Conservation (phyloP, 169 alveolate species). For the Eimeria brunetti region DNA sequence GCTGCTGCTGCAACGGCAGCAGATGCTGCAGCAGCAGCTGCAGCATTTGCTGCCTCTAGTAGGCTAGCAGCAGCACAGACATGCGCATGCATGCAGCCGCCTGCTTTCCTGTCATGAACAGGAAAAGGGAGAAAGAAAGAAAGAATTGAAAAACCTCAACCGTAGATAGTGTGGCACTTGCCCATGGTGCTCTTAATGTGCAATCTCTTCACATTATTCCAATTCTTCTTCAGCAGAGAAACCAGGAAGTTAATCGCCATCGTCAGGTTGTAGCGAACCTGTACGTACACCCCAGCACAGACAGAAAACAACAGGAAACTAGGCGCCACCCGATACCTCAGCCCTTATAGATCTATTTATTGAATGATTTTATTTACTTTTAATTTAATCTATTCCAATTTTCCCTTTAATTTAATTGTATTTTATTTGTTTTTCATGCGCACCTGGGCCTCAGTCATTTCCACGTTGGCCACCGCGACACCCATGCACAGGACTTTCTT, state of each 20-base stretch:
- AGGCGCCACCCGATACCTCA: not conserved
- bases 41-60: not conserved
- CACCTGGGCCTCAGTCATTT: slow-evolving; percentile 96
- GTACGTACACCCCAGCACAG: not conserved
- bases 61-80: not conserved
- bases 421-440: not conserved
- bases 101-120: not conserved
- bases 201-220: slow-evolving; percentile 99
- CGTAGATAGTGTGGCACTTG: slow-evolving; percentile 97
- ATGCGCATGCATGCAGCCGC: not conserved
- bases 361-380: no score
- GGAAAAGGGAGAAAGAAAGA: not conserved
- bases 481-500: slow-evolving; percentile 97
- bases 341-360: no score
- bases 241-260: slow-evolving; percentile 99
- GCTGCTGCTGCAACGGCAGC: not conserved
- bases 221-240: slow-evolving; percentile 98
- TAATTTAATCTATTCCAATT: no score
- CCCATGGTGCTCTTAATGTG: slow-evolving; percentile 99
- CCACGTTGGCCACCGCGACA: slow-evolving; percentile 99
- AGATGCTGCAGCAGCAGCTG: not conserved
- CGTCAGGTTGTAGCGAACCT: slow-evolving; percentile 97
- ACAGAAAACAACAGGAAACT: not conserved
- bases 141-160: slow-evolving; percentile 85
- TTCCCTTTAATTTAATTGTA: no score